A percentile compares a stretch with the other conserved stretches of the same genome.
Evolutionary conservation across 176 grass and related monocot species (phyloP).

Genomic region (Bromus sterilis): DNA sequence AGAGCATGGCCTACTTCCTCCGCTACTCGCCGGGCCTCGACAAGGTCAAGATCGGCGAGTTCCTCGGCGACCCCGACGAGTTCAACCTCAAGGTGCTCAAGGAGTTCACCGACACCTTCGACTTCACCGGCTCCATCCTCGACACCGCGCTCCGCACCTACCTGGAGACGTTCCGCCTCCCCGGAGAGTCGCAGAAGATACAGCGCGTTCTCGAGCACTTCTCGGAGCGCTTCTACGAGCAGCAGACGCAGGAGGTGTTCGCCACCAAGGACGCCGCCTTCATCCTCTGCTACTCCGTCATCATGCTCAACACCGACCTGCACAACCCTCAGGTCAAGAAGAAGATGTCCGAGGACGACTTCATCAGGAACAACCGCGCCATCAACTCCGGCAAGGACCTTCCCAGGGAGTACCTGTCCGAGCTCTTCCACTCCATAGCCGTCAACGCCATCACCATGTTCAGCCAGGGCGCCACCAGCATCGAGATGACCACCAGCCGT

Average conservation of each 20-base stretch:
- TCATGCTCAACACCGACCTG: slow-evolving; percentile 98
- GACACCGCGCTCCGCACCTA: slow-evolving; percentile 69
- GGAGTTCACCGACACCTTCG: slow-evolving; percentile 79
- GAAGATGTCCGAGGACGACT: slow-evolving; percentile 96
- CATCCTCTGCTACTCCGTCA: slow-evolving; percentile 88
- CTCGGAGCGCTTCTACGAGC: slow-evolving; percentile 77
- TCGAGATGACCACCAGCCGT: slow-evolving; percentile 38
- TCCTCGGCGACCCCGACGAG: slow-evolving; percentile 77
- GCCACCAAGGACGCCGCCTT: slow-evolving; percentile 73
- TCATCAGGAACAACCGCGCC: slow-evolving; percentile 87
- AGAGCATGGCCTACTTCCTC: slow-evolving; percentile 83
- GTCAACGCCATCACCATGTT: slow-evolving; percentile 71
- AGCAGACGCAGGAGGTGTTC: slow-evolving; percentile 61
- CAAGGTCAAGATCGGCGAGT: slow-evolving; percentile 80
- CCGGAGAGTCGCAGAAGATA: slow-evolving; percentile 98
- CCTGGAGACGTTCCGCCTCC: slow-evolving; percentile 84
- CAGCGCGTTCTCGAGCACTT: slow-evolving; percentile 79
- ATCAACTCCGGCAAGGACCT: slow-evolving; percentile 77
- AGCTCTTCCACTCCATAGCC: slow-evolving; percentile 89
- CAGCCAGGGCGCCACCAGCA: neutral
- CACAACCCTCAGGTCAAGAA: slow-evolving; percentile 98
- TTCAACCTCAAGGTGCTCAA: slow-evolving; percentile 62
- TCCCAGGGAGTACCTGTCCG: slow-evolving; percentile 72
- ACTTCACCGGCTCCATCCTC: slow-evolving; percentile 66
- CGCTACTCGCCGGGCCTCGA: slow-evolving; percentile 71